A percentile compares a stretch with the other conserved stretches of the same genome.
These are phyloP conservation scores for Aspergillus clavatus DNA, from an alignment of 2,329 filamentous ascomycete genomes.

Conservation along the genomic window DNA sequence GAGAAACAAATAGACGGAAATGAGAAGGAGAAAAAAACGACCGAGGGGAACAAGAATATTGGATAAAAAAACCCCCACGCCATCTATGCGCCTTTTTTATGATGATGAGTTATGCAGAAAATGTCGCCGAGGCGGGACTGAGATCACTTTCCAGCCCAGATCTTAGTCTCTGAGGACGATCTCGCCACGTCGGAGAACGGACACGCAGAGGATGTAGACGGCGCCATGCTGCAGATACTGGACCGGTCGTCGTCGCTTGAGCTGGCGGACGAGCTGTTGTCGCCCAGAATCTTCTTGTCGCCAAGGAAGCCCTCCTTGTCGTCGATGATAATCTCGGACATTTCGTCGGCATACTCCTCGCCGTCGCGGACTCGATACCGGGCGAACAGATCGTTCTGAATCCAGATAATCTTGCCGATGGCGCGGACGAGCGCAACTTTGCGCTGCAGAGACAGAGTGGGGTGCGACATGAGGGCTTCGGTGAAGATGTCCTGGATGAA, in stretches of 20 bases:
- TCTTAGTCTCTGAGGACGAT: constrained; percentile 25
- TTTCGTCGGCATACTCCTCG: constrained; percentile 52
- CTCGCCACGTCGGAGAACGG: constrained; percentile 28
- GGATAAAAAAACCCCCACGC: constrained; percentile 4
- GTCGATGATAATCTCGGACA: constrained; percentile 39
- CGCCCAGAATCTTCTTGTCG: constrained; percentile 53
- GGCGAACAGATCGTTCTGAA: constrained; percentile 82
- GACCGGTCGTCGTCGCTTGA: constrained; percentile 28
- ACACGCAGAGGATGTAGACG: constrained; percentile 21
- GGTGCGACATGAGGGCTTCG: constrained; percentile 69
- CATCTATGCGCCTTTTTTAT: constrained; percentile 4
- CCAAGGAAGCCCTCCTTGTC: constrained; percentile 62
- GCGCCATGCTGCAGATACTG: constrained; percentile 21
- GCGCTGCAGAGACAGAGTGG: constrained; percentile 59
- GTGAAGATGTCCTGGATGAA: constrained; percentile 74
- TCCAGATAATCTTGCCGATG: constrained; percentile 77
- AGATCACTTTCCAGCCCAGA: constrained; percentile 23
- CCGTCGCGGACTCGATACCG: constrained; percentile 72
- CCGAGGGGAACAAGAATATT: no score
- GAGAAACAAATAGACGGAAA: not conserved
- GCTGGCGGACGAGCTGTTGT: constrained; percentile 21
- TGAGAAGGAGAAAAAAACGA: not conserved
- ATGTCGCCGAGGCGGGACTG: no score
- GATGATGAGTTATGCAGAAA: not conserved
- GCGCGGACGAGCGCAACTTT: constrained; percentile 73